Percentiles rank a stretch among this genome's conserved stretches.
phyloP scores from a whole-genome alignment of 78 protist genomes.

The Pigoraptor vietnamica region DNA sequence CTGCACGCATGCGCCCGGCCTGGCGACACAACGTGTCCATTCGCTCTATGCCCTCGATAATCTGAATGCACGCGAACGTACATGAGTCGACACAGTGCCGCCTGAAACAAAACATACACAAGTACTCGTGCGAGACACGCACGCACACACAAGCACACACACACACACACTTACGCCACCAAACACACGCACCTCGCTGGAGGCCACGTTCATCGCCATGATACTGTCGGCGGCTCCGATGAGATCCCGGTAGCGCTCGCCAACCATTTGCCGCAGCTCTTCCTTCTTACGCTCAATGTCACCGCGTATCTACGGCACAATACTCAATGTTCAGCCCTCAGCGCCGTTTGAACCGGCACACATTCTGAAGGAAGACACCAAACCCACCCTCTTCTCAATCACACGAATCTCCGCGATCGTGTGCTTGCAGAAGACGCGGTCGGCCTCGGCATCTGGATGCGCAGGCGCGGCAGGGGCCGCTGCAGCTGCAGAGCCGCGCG shows the following conservation, averaged over 20 bases:
- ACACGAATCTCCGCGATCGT: not conserved
- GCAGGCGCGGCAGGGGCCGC: not conserved
- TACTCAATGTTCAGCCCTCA: too few species aligned
- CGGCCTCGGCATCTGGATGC: not conserved
- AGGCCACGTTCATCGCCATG: not conserved
- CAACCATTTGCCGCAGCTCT: not conserved
- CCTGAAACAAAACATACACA: too few species aligned
- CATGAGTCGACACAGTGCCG: too few species aligned
- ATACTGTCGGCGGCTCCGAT: not conserved
- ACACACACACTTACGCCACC: too few species aligned
- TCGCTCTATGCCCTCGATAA: not conserved
- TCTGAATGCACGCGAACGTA: too few species aligned
- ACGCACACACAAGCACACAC: too few species aligned
- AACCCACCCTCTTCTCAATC: not conserved
- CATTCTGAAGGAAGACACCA: too few species aligned
- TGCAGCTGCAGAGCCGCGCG: not conserved
- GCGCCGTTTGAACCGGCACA: too few species aligned
- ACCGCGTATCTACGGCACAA: not conserved
- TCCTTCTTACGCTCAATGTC: not conserved
- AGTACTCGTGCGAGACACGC: too few species aligned
- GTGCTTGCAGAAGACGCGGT: not conserved
- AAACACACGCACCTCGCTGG: not conserved
- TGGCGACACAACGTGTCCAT: not conserved
- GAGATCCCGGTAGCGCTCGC: conserved; percentile 4
- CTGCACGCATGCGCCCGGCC: not conserved